A percentile compares a stretch with the other conserved stretches of the same genome.
These are phyloP conservation scores for Lasiodiplodia hormozganensis DNA, from an alignment of 2,329 filamentous ascomycete genomes.

Conservation along the genomic window DNA sequence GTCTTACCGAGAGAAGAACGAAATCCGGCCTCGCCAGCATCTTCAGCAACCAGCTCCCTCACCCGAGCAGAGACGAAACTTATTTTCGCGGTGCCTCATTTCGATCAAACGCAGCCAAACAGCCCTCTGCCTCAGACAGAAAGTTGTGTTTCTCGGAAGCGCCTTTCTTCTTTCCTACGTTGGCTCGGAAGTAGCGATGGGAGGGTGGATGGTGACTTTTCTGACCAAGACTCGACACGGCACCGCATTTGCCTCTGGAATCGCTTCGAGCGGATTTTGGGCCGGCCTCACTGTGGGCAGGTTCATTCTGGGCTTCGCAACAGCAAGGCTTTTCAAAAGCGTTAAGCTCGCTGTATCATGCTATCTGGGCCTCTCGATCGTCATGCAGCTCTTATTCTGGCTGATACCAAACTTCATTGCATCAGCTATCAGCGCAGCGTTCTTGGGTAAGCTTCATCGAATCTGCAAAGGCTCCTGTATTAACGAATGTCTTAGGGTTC, in stretches of 20 bases:
- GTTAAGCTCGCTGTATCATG: slow-evolving; percentile 30
- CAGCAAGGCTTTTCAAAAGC: slow-evolving; percentile 23
- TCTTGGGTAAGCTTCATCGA: not conserved
- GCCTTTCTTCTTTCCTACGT: slow-evolving; percentile 80
- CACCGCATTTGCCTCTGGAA: slow-evolving; percentile 29
- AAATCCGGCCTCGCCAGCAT: not conserved
- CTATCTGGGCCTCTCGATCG: slow-evolving; percentile 29
- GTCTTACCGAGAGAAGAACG: not conserved
- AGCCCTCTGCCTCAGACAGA: slow-evolving; percentile 58
- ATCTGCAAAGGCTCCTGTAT: not conserved
- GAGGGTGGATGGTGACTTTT: slow-evolving; percentile 84
- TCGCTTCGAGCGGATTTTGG: slow-evolving; percentile 33
- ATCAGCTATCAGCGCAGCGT: slow-evolving; percentile 30
- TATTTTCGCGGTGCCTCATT: not conserved
- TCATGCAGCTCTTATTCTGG: slow-evolving; percentile 33
- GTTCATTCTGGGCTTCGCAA: slow-evolving; percentile 32
- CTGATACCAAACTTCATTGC: slow-evolving; percentile 32
- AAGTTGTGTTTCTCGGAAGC: slow-evolving; percentile 66
- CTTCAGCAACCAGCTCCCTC: not conserved
- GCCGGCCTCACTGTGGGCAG: slow-evolving; percentile 32
- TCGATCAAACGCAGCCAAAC: not conserved
- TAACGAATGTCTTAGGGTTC: slow-evolving; percentile 30
- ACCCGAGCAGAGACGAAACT: too few relatives aligned
- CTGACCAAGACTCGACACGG: slow-evolving; percentile 75
- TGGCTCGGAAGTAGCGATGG: slow-evolving; percentile 76